Evolutionary conservation across 352 stramenopile genomes (phyloP), one percentile per base, ranked within the genome.

Genomic region (Phytopythium oedochilum): DNA sequence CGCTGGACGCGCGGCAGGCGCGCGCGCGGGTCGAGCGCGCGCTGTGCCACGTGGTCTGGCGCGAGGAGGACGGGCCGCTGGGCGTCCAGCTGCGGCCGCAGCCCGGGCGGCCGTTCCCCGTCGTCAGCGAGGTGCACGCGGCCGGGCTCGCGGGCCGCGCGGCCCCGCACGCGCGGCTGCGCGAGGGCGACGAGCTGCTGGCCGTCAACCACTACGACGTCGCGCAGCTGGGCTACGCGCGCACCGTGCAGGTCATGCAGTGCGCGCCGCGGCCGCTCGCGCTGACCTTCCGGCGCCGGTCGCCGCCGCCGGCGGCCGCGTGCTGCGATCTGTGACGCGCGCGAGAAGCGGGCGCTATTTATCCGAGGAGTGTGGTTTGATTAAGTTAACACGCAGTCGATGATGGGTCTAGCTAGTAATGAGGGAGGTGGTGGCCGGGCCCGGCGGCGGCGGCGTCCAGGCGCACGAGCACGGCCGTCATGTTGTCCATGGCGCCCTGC

Each of bases 401-500:
- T 10, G n/a, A n/a, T n/a, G n/a, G n/a, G n/a, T n/a, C n/a, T n/a
- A n/a, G n/a, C n/a, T n/a, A n/a, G n/a, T n/a, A n/a, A n/a, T n/a
- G n/a, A n/a, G n/a, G n/a, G n/a, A n/a, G n/a, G n/a, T n/a, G n/a
- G n/a, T n/a, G n/a, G n/a, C n/a, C n/a, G n/a, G n/a, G n/a, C n/a
- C n/a, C n/a, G n/a, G n/a, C n/a, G n/a, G n/a, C n/a, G n/a, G n/a
- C n/a, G n/a, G n/a, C 68, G 43, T 68, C 73, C 35, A 90, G 86
- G 76, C 77, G 70, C 36, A 93, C 77, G 57, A 93, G 72, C 52
- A 90, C 75, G 28, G 71, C 78, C 23, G 78, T 91, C 80, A 93
- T 89, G 64, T 93, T 93, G 73, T 93, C 83, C 68, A 82, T 81
- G 40, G 83, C 80, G 28, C 78, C 80, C 52, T 78, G 70, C 29